These are phyloP conservation scores for Fusarium sp. DNA, from an alignment of 2,329 filamentous ascomycete species.

Conservation along the genomic window DNA sequence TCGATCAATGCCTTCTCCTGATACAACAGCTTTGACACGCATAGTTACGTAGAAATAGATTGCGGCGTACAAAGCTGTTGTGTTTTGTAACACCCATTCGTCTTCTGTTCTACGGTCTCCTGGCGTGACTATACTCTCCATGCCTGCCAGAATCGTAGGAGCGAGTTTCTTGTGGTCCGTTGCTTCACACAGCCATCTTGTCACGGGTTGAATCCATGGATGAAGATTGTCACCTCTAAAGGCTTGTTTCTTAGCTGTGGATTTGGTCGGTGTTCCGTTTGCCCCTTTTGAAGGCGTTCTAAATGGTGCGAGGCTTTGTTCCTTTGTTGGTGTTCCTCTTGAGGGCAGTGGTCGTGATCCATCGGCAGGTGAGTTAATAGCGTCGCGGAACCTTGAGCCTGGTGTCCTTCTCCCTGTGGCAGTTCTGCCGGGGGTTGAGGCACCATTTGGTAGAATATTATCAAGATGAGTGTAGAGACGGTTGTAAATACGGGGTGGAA, in stretches of 20 bases:
- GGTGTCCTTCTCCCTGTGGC: slow-evolving; percentile 50
- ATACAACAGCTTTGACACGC: slow-evolving; percentile 58
- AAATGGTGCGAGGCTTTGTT: slow-evolving; percentile 57
- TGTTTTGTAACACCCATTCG: slow-evolving; percentile 61
- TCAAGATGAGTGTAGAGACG: slow-evolving; percentile 86
- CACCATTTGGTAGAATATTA: slow-evolving; percentile 68
- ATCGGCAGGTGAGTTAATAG: slow-evolving; percentile 44
- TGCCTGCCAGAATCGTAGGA: slow-evolving; percentile 79
- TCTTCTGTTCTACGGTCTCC: slow-evolving; percentile 59
- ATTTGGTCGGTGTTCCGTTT: slow-evolving; percentile 56
- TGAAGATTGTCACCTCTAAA: slow-evolving; percentile 58
- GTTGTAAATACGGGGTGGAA: slow-evolving; percentile 83
- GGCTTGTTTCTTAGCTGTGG: slow-evolving; percentile 50
- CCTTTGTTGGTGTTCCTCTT: slow-evolving; percentile 60
- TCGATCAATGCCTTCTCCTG: slow-evolving; percentile 54
- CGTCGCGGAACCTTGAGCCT: slow-evolving; percentile 49
- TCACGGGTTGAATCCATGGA: slow-evolving; percentile 75
- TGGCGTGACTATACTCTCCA: slow-evolving; percentile 67
- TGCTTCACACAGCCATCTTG: slow-evolving; percentile 71
- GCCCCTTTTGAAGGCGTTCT: slow-evolving; percentile 51
- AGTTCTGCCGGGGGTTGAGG: slow-evolving; percentile 48
- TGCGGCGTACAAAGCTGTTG: slow-evolving; percentile 68
- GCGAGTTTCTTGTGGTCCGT: slow-evolving; percentile 71
- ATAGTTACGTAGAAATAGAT: slow-evolving; percentile 70
- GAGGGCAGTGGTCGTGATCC: slow-evolving; percentile 53